Conservation (phyloP, 495 filamentous ascomycete species). For the Immersiella caudata region DNA sequence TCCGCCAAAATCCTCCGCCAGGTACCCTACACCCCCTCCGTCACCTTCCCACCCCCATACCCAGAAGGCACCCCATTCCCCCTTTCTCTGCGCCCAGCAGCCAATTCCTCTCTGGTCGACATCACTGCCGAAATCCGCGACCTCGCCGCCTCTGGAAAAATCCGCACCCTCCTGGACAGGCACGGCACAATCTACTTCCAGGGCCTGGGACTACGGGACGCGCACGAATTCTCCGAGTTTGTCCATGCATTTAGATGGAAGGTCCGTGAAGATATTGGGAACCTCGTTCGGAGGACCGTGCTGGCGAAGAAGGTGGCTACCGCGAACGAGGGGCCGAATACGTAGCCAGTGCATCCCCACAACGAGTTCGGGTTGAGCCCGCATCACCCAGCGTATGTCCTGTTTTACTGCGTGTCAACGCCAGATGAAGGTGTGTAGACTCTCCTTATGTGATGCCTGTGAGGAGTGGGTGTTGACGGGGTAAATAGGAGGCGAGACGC, state of each 20-base stretch:
- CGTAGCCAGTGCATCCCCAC: constrained; percentile 56
- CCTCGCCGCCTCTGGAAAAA: constrained; percentile 24
- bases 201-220: constrained; percentile 38
- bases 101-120: constrained; percentile 15
- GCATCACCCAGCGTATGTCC: constrained; percentile 57
- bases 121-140: constrained; percentile 19
- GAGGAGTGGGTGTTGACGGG: constrained; percentile 6
- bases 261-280: constrained; percentile 60
- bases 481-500: constrained; percentile 51
- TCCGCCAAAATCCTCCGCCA: constrained; percentile 22
- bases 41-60: constrained; percentile 22
- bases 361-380: constrained; percentile 59
- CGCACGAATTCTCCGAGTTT: constrained; percentile 54
- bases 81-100: constrained; percentile 8
- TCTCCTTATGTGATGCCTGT: neutral
- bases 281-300: constrained; percentile 52
- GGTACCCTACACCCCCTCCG: constrained; percentile 26
- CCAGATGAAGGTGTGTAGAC: constrained; percentile 28
- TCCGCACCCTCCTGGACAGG: constrained; percentile 29
- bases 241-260: constrained; percentile 57
- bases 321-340: constrained; percentile 56
- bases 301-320: constrained; percentile 57
- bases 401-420: constrained; percentile 50
- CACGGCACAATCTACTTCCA: constrained; percentile 47
- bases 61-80: constrained; percentile 23